Percentiles rank a stretch among this genome's conserved stretches.
These are phyloP conservation scores for Epichloe amarillans DNA, from an alignment of 2,329 filamentous ascomycete genomes.

Conservation along the genomic window DNA sequence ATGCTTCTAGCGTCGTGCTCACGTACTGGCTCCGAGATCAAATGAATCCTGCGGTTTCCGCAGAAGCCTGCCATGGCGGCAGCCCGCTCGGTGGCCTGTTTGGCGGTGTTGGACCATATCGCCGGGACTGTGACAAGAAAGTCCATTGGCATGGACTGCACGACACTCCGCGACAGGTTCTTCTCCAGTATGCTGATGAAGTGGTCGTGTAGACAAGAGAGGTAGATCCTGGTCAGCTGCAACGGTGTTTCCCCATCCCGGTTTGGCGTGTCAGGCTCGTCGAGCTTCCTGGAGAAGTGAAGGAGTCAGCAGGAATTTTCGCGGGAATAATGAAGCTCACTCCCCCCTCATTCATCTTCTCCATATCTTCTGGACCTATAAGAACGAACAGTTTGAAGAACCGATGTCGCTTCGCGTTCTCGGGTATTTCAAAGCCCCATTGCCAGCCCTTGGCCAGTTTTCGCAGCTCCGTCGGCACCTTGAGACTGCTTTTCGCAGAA, in stretches of 20 bases:
- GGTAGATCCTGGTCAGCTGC: slow-evolving; percentile 27
- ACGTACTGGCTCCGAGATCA: slow-evolving; percentile 35
- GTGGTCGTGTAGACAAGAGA: slow-evolving; percentile 34
- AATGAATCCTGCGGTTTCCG: slow-evolving; percentile 27
- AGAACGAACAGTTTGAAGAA: slow-evolving; percentile 35
- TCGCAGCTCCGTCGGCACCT: slow-evolving; percentile 36
- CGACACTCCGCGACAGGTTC: slow-evolving; percentile 27
- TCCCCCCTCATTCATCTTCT: neutral
- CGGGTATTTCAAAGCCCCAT: slow-evolving; percentile 37
- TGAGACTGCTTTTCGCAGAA: slow-evolving; percentile 23
- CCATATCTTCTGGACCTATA: neutral
- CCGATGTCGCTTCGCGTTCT: slow-evolving; percentile 24
- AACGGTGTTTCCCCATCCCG: slow-evolving; percentile 22
- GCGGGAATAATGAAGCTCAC: neutral
- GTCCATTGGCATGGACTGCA: slow-evolving; percentile 32
- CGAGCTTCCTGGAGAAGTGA: slow-evolving; percentile 18
- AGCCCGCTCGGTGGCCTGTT: slow-evolving; percentile 32
- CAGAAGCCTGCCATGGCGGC: slow-evolving; percentile 26
- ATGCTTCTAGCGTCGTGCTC: neutral
- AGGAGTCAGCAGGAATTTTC: too few relatives aligned
- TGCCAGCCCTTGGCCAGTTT: slow-evolving; percentile 27
- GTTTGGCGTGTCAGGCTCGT: slow-evolving; percentile 18
- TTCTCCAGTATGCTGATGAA: slow-evolving; percentile 30
- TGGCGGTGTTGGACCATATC: slow-evolving; percentile 43
- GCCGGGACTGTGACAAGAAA: slow-evolving; percentile 45